Base-by-base conservation (phyloP, 768 basidiomycete species). In the Gymnopilus dilepis region DNA sequence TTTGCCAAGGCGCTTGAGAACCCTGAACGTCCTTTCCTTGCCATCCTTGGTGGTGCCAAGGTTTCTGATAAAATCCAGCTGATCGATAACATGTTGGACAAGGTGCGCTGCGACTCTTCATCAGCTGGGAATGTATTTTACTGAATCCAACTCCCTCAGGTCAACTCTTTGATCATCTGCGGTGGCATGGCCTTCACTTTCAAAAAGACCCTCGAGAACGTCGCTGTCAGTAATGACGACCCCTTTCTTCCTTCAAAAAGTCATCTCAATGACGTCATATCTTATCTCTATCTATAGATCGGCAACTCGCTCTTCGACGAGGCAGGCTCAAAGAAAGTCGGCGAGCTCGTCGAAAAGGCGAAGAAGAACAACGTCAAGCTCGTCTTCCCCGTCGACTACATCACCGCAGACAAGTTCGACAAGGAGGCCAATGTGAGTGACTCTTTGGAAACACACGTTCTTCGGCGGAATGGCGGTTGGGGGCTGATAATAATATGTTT, bases 131-230 rank as follows among this genome's bases (percentile, higher is more conserved):
- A 4, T 55, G 30, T 63, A 19, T 53, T 40, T n/a, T 15, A n/a
- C 11, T 52, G 19, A 50, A 22, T 12, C 13, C n/a, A 13, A 47
- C 30, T 34, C 33, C 26, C 43, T 54, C 54, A 95, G 92, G 97
- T 99, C 77, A 82, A 99, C 79, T 92, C 91, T 22, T 81, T 99
- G 66, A 98, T 99, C 74, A 92, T 99, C 68, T 92, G 94, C 65
- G 97, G 97, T 71, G 97, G 97, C 28, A 99, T 99, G 97, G 93
- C 94, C 34, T 99, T 97, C 80, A 99, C 97, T 59, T 99, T 99
- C 86, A 95, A 96, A 79, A 99, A 98, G 82, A 91, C 89, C 6
- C 82, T 97, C 59, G 85, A 98, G 60, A 82, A 86, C 62, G 83
- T 95, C 47, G 74, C 86, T 50, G 94, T 92, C 70, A 64, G 84